These are phyloP conservation scores for Sphaerulina vaccinii DNA, from an alignment of 2,329 filamentous ascomycete species.

Conservation along the genomic window DNA sequence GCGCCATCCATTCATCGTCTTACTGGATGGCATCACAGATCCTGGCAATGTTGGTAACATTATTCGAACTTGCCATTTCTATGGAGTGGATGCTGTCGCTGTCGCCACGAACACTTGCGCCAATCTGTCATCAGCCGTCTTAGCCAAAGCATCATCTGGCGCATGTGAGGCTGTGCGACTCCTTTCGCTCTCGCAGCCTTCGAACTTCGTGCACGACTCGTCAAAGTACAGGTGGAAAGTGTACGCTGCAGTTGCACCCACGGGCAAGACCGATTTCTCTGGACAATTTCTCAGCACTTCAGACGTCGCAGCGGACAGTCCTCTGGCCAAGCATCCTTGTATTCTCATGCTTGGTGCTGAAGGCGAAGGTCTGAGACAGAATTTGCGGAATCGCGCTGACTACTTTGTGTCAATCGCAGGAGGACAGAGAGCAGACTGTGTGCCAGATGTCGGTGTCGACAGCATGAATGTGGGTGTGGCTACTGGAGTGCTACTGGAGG, in stretches of 20 bases:
- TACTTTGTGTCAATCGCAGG: constrained; percentile 58
- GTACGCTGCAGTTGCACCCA: constrained; percentile 66
- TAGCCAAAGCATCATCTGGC: constrained; percentile 84
- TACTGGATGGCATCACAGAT: constrained; percentile 73
- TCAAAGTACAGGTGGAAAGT: constrained; percentile 74
- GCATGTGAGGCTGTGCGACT: constrained; percentile 78
- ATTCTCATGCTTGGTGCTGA: constrained; percentile 83
- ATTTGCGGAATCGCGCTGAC: constrained; percentile 66
- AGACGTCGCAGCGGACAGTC: constrained; percentile 24
- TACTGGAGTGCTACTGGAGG: constrained; percentile 69
- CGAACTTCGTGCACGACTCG: constrained; percentile 68
- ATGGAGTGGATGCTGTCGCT: constrained; percentile 82
- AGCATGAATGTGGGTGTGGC: constrained; percentile 94
- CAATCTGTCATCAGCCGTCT: constrained; percentile 70
- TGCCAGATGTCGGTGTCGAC: constrained; percentile 63
- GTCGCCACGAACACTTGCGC: constrained; percentile 72
- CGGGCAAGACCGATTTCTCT: constrained; percentile 5
- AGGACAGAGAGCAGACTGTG: constrained; percentile 12
- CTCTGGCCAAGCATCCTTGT: constrained; percentile 56
- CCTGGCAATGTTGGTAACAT: constrained; percentile 89
- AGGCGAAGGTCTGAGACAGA: constrained; percentile 67
- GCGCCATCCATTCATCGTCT: constrained; percentile 67
- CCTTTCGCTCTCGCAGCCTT: constrained; percentile 66
- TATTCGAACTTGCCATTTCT: constrained; percentile 80
- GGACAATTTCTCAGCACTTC: constrained; percentile 20